phyloP scores from a whole-genome alignment of 768 basidiomycete genomes.

The Stropharia rugosoannulata region DNA sequence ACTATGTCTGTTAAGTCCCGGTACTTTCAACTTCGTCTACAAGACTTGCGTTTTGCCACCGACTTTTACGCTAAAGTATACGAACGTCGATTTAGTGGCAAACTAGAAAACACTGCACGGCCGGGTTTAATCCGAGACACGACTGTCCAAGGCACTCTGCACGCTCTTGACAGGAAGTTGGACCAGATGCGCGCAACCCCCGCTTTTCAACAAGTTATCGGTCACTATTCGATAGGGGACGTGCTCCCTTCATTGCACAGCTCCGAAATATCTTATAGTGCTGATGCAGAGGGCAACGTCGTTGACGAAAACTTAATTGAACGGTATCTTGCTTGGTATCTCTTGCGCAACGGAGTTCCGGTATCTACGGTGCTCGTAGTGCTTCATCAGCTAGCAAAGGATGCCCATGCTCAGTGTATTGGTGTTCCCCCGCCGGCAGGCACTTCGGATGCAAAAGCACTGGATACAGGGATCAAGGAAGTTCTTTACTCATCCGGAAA shows the following conservation, averaged over 20 bases:
- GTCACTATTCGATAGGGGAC: constrained; percentile 58
- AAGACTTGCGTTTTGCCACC: constrained; percentile 71
- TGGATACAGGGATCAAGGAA: constrained; percentile 68
- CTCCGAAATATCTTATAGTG: background rate
- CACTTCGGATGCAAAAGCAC: constrained; percentile 31
- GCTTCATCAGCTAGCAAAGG: constrained; percentile 58
- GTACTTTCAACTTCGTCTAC: constrained; percentile 66
- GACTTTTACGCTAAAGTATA: constrained; percentile 79
- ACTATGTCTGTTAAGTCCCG: constrained; percentile 54
- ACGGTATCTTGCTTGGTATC: constrained; percentile 66
- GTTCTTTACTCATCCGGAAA: constrained; percentile 85
- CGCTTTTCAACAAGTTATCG: constrained; percentile 42
- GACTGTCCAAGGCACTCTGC: constrained; percentile 63
- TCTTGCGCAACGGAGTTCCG: constrained; percentile 67
- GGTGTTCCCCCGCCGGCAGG: constrained; percentile 51
- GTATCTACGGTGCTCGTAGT: constrained; percentile 65
- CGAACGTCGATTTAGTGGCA: constrained; percentile 73
- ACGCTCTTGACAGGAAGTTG: constrained; percentile 60
- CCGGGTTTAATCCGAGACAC: constrained; percentile 72
- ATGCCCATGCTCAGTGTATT: constrained; percentile 60
- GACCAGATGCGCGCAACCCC: constrained; percentile 41
- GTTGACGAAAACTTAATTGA: constrained; percentile 18
- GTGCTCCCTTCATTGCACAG: constrained; percentile 19
- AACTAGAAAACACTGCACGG: constrained; percentile 61
- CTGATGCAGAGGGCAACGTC: constrained; percentile 9